Evolutionary conservation across 1,284 basidiomycete genomes (phyloP), one percentile per base, ranked within the genome.

Genomic region (Meripilus lineatus): DNA sequence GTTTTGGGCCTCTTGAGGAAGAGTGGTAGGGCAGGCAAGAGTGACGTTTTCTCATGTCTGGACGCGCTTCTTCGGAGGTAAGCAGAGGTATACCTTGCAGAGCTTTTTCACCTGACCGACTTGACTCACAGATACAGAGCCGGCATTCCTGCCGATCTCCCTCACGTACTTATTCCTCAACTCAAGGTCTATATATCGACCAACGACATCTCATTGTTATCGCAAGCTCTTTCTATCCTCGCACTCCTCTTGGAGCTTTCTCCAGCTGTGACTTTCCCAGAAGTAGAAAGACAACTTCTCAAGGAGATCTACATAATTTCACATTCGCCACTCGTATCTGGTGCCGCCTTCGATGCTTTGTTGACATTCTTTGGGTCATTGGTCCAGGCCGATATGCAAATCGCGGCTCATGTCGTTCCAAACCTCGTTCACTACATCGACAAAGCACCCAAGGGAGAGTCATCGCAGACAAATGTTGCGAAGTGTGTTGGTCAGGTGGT

Each of bases 401-500:
- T 90, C 52, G 79, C 86, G 11, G 81, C 82, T 0, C 86, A 89
- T 51, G 67, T 89, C 10, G 77, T 89, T 6, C 84, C 81, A 0
- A 84, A 76, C 53, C 68, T 94, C 38, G 82, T 83, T 22, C 69
- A 74, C 15, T 63, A 75, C 0, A 71, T 76, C 4, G 78, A 83
- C 55, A 84, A 77, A 53, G 75, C 73, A 4, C 63, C 70, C 2
- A 79, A 74, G 50, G 56, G 60, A 1, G 81, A 84, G 32, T 70
- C 70, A 13, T 83, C 72, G 45, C 67, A 72, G 7, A 66, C 71
- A 1, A 94, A 92, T 51, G 84, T 91, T 3, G 88, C 91, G 22
- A 85, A 83, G 54, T 89, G 86, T 55, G 73, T 97, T 18, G 91
- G 89, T 0, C 79, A 84, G 42, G 79, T 94, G 44, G 85, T 93